Base-by-base conservation (phyloP, 2,329 filamentous ascomycete species). In the Hymenoscyphus repandus region DNA sequence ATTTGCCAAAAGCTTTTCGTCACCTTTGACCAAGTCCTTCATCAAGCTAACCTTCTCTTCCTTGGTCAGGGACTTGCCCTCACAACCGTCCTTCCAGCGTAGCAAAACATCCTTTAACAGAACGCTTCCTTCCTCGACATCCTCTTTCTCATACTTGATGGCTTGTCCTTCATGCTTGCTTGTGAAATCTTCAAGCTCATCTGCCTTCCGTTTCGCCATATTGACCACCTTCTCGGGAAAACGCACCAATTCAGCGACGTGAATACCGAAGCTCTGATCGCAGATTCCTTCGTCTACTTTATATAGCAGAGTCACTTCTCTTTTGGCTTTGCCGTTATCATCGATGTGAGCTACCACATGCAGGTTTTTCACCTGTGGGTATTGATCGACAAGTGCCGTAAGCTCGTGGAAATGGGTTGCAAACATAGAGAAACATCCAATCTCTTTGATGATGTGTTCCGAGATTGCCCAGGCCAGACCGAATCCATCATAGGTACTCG, bases 381-480 rank as follows among this genome's bases (percentile, higher is more conserved):
- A 88, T 48, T 86, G 86, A 50, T 96, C 89, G 2, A 86, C 88
- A 20, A 99, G 76, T 1, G 92, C 91, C 0, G 93, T 99, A 45
- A 99, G 77, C 69, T 99, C 93, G 73, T 99, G 95, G 74, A 99
- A 99, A 68, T 99, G 93, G 1, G 93, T 99, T 5, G 95, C 93
- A 66, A 99, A 99, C 69, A 96, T 84, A 51, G 90, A 88, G 64
- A 90, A 96, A 61, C 91, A 95, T 49, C 90, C 86, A 53, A 99
- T 97, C 66, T 97, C 90, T 53, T 86, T 90, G 65, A 99, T 80
- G 57, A 99, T 97, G 70, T 99, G 90, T 70, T 99, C 93, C 0
- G 90, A 95, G 55, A 99, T 99, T 45, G 93, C 93, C 93, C 93
- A 99, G 0, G 95, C 93, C n/a, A 99, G 81, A 34, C 95, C 93